Evolutionary conservation across 23 red algal genomes (phyloP).

Genomic region (Gracilariopsis chorda): DNA sequence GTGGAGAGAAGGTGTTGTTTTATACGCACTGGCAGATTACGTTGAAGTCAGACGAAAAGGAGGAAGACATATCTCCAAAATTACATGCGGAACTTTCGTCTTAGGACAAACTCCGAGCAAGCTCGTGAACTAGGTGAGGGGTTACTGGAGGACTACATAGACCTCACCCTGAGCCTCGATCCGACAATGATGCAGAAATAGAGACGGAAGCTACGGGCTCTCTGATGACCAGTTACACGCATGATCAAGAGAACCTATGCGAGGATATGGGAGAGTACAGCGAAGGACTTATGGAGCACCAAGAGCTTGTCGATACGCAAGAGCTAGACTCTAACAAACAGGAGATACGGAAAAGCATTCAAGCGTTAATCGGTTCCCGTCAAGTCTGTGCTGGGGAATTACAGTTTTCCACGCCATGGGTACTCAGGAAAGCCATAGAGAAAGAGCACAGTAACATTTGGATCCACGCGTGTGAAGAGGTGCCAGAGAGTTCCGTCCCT

Average conservation of each 20-base stretch:
- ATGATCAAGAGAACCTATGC: neutral
- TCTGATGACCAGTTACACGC: neutral
- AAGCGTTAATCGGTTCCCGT: neutral
- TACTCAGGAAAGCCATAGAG: neutral
- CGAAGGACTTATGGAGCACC: neutral
- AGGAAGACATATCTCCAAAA: neutral
- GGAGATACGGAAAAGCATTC: neutral
- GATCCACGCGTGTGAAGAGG: neutral
- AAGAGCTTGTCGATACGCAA: neutral
- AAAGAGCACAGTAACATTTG: neutral
- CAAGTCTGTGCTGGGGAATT: neutral
- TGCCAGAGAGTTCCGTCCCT: neutral
- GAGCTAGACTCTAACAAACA: neutral
- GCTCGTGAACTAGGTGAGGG: neutral
- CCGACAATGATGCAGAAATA: neutral
- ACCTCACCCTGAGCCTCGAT: neutral
- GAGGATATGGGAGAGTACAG: neutral
- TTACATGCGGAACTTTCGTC: neutral
- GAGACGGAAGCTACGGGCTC: neutral
- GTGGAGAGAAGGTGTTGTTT: neutral
- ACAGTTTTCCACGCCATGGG: neutral
- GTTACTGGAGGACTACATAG: neutral
- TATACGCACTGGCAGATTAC: neutral
- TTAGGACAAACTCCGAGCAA: neutral
- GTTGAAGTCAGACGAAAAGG: neutral